Conservation (phyloP, 2,329 filamentous ascomycete genomes). For the Sporothrix inflata region DNA sequence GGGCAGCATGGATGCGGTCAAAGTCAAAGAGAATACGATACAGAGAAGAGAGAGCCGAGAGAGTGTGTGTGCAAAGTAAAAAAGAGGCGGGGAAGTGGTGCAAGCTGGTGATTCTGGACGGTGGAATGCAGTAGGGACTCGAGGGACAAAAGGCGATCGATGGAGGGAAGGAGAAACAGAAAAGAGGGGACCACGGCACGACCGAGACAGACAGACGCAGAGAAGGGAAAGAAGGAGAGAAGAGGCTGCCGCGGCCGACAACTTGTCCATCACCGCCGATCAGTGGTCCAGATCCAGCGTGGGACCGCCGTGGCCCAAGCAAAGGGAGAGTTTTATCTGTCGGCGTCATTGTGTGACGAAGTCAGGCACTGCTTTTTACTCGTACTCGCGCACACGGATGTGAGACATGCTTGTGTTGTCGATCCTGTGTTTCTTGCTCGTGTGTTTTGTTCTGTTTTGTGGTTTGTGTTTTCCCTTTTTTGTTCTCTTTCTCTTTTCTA, state of each 20-base stretch:
- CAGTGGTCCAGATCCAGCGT: slow-evolving; percentile 3
- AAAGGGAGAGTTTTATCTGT: neutral
- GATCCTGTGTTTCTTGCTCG: slow-evolving; percentile 1
- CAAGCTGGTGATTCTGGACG: neutral
- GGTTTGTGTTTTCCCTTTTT: neutral
- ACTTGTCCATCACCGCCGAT: neutral
- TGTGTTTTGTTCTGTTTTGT: neutral
- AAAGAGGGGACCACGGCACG: neutral
- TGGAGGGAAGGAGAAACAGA: neutral
- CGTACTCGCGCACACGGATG: slow-evolving; percentile 9
- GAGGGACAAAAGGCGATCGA: neutral
- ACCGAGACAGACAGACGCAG: neutral
- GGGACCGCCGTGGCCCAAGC: slow-evolving; percentile 4
- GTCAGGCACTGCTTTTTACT: neutral
- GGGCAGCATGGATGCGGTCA: neutral
- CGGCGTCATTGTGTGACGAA: neutral
- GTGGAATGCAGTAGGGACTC: neutral
- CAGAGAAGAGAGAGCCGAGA: neutral
- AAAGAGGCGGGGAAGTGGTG: neutral
- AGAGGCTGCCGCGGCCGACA: neutral
- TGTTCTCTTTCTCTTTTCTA: neutral
- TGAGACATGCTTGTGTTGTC: slow-evolving; percentile 11
- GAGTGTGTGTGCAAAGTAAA: neutral
- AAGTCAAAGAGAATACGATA: neutral
- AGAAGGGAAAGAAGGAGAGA: neutral